Evolutionary conservation across 176 grass and related monocot species (phyloP).

Genomic region (Bothriochloa decipiens): DNA sequence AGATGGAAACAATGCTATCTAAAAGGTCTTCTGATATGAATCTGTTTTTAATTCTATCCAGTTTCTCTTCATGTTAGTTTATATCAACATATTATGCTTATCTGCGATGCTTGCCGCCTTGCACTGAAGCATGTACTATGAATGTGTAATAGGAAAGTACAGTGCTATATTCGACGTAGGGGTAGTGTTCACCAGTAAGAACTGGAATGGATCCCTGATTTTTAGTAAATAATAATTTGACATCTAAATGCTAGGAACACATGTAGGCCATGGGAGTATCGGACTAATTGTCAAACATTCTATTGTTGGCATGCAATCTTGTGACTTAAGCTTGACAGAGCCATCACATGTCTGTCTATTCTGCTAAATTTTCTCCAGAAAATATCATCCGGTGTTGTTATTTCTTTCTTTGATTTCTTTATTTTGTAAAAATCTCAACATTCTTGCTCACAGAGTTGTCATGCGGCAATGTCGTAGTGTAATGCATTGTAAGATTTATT

Average conservation of each 20-base stretch:
- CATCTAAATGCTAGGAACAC: conserved; percentile 6
- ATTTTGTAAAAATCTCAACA: too few species aligned
- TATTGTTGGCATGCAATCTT: not conserved
- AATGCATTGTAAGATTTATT: not conserved
- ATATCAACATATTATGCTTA: not conserved
- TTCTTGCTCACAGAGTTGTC: not conserved
- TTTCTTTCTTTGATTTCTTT: not conserved
- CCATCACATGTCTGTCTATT: not conserved
- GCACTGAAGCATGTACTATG: not conserved
- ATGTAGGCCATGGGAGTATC: not conserved
- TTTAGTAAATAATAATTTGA: conserved; percentile 5
- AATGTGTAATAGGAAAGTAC: not conserved
- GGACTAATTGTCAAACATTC: not conserved
- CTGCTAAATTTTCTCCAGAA: not conserved
- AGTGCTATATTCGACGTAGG: not conserved
- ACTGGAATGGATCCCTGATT: not conserved
- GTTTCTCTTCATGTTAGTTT: not conserved
- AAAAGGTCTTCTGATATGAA: not conserved
- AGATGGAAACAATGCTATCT: not conserved
- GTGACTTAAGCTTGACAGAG: not conserved
- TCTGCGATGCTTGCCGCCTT: not conserved
- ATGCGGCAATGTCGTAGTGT: not conserved
- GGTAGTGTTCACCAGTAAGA: not conserved
- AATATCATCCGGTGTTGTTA: not conserved
- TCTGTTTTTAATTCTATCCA: not conserved